Conservation (phyloP, 345 rosid species). For the Heritiera fomes region DNA sequence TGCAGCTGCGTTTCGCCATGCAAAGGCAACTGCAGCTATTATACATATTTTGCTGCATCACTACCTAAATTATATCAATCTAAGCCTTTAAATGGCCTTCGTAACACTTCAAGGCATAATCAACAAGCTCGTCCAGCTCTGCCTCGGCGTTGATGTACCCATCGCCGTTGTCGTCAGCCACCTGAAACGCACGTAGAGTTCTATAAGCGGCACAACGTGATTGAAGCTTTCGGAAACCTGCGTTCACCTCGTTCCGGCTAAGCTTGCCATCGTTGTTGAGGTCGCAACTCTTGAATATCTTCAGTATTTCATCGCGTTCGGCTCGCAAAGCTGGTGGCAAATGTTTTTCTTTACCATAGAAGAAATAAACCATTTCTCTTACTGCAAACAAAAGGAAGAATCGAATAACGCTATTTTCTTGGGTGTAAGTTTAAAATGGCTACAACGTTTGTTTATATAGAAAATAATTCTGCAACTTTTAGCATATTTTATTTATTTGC, state of each 20-base stretch:
- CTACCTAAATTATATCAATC: not conserved
- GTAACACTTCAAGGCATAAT: not conserved
- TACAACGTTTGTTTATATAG: no score
- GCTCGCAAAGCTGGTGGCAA: not conserved
- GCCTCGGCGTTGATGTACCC: constrained; percentile 8
- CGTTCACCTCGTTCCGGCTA: constrained; percentile 22
- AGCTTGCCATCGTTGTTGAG: constrained; percentile 14
- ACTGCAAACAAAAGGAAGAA: no score
- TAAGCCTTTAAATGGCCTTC: not conserved
- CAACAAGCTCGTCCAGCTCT: not conserved
- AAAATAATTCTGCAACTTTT: no score
- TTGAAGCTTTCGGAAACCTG: constrained; percentile 16
- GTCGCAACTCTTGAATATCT: constrained; percentile 5
- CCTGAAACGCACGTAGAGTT: constrained; percentile 10
- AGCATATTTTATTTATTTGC: no score
- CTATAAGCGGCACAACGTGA: constrained; percentile 14
- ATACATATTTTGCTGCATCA: no score
- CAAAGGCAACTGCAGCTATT: no score
- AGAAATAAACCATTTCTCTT: constrained; percentile 5
- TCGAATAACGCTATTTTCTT: no score
- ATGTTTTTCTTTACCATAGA: not conserved
- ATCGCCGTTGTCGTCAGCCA: constrained; percentile 19
- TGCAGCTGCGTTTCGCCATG: no score
- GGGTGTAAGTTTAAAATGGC: no score
- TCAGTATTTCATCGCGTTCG: not conserved